Base-by-base conservation (phyloP, 1,139 yeast species). In the Candida sanyaensis region DNA sequence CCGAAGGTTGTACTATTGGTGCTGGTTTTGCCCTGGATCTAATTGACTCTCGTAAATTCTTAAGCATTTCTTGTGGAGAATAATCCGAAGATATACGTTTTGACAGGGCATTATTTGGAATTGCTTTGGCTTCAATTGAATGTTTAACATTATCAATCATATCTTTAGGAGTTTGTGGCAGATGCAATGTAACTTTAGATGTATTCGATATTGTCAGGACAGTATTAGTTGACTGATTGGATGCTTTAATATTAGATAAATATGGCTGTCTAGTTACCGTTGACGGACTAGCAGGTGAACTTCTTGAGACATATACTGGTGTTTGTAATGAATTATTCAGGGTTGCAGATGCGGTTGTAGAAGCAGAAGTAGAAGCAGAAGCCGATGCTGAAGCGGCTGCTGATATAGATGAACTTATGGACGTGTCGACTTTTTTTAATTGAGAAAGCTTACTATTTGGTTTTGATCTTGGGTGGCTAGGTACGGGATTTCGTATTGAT, bases 31-130 rank as follows among this genome's bases (percentile, higher is more conserved):
- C 54, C 47, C 62, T 66, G 2, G 65, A 59, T 44, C 60, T 60
- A 13, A 68, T 60, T 2, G 72, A 64, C 13, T 55, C 54, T 43
- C 61, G 61, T 11, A 68, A 50, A 37, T 51, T 56, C 32, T 54
- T 60, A 10, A 68, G 52, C 73, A 68, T 67, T 40, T 66, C 69
- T 26, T 59, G 60, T 1, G 71, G 70, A 17, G 65, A 57, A 38
- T 59, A 59, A 21, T 56, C 59, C 1, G 56, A 48, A 1, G 67
- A 60, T 29, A 57, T 41, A 43, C 68, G 50, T 37, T 58, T 59
- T 3, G 47, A 41, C 2, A 50, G 43, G 2, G 62, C 50, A 47
- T 57, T 59, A 34, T 56, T 56, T 7, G 53, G 54, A 1, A 53
- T 48, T 2, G 62, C 41, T 47, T 63, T 65, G 4, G 60, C 42